Evolutionary conservation across 306 rosid genomes (phyloP).

Genomic region (Sophora flavescens): DNA sequence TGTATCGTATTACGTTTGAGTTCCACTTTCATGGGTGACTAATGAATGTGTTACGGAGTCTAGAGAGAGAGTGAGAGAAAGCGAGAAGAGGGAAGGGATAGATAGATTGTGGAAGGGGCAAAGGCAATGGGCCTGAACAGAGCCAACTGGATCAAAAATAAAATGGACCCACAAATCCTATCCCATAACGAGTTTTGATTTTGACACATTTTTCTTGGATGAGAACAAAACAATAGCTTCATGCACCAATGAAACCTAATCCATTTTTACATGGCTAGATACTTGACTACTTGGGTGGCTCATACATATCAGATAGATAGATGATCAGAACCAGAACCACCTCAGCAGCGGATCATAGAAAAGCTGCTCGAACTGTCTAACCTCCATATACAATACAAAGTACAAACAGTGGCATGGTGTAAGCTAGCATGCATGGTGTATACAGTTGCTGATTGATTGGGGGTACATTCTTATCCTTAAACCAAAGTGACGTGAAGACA

Average conservation of each 20-base stretch:
- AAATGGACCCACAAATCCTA: slow-evolving; percentile 54
- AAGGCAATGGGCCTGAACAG: slow-evolving; percentile 33
- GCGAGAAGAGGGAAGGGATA: slow-evolving; percentile 28
- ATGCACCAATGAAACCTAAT: slow-evolving; percentile 38
- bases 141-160: slow-evolving; percentile 49
- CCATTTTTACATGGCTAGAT: slow-evolving; percentile 2
- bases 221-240: slow-evolving; percentile 26
- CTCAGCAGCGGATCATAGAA: slow-evolving; percentile 37
- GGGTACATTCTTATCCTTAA: slow-evolving; percentile 63
- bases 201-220: slow-evolving; percentile 30
- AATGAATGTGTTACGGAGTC: background rate
- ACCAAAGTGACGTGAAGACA: slow-evolving; percentile 44
- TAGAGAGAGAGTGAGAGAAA: slow-evolving; percentile 23
- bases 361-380: slow-evolving; percentile 11
- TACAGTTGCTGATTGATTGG: slow-evolving; percentile 2
- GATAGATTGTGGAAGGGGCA: slow-evolving; percentile 41
- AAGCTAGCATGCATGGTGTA: slow-evolving; percentile 30
- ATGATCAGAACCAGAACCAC: slow-evolving; percentile 33
- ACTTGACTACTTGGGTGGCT: slow-evolving; percentile 21
- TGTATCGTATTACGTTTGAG: slow-evolving; percentile 15
- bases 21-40: slow-evolving; percentile 7
- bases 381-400: slow-evolving; percentile 1
- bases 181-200: slow-evolving; percentile 32
- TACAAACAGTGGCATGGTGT: slow-evolving; percentile 42
- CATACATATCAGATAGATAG: slow-evolving; percentile 6